A percentile compares a stretch with the other conserved stretches of the same genome.
Conservation (phyloP, 495 filamentous ascomycete species). For the Penicillium verhagenii region DNA sequence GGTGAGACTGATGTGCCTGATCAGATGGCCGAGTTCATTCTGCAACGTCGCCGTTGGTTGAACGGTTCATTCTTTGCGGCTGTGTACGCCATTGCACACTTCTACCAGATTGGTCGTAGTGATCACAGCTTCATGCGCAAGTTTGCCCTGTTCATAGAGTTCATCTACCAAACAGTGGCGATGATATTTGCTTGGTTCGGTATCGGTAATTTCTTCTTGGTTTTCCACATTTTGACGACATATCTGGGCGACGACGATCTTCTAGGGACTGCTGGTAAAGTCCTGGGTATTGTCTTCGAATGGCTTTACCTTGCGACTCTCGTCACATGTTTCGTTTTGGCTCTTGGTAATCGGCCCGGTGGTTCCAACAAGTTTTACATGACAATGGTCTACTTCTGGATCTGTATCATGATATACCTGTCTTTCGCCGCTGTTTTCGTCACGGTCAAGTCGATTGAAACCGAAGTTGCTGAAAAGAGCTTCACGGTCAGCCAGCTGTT, state of each 20-base stretch:
- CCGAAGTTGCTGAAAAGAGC: conserved; percentile 53
- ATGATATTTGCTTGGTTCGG: conserved; percentile 99
- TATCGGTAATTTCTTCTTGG: conserved; percentile 98
- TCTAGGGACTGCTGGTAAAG: conserved; percentile 68
- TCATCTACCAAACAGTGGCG: conserved; percentile 88
- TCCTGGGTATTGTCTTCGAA: conserved; percentile 87
- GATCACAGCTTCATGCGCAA: conserved; percentile 87
- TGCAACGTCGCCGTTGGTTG: conserved; percentile 94
- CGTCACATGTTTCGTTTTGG: conserved; percentile 91
- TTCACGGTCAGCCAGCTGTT: conserved; percentile 73
- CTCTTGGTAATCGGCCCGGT: conserved; percentile 93
- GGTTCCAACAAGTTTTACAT: conserved; percentile 92
- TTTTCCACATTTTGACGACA: conserved; percentile 94
- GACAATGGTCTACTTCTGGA: conserved; percentile 97
- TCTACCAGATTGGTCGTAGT: conserved; percentile 90
- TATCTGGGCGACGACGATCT: conserved; percentile 69
- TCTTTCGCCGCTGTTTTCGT: conserved; percentile 95
- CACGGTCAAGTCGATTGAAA: conserved; percentile 79
- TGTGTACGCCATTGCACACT: conserved; percentile 91
- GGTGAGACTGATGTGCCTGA: conserved; percentile 99
- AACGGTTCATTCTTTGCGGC: conserved; percentile 99
- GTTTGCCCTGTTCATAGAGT: conserved; percentile 85
- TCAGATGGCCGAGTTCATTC: conserved; percentile 89
- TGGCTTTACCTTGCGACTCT: conserved; percentile 94
- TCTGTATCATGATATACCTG: conserved; percentile 89